Evolutionary conservation across 2,329 filamentous ascomycete genomes (phyloP).

Genomic region (Colletotrichum zoysiae): DNA sequence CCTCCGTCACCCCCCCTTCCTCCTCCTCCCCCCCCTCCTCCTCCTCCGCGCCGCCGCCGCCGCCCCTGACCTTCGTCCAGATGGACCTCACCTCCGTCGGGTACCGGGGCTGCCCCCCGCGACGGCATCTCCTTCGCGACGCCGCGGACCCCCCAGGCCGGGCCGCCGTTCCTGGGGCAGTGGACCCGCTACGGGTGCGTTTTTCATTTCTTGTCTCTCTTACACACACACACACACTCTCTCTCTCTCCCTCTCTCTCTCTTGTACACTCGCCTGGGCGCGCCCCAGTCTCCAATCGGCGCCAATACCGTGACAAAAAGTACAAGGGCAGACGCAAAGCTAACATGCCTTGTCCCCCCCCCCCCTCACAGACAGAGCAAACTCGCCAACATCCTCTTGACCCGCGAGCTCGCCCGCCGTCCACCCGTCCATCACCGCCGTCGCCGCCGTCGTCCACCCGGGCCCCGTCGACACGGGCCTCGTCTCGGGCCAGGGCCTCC

Average conservation of each 20-base stretch:
- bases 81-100: slow-evolving; percentile 54
- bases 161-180: slow-evolving; percentile 14
- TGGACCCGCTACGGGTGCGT: slow-evolving; percentile 48
- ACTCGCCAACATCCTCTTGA: slow-evolving; percentile 50
- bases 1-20: slow-evolving; percentile 44
- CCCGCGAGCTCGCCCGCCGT: slow-evolving; percentile 48
- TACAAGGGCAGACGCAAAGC: too few species aligned
- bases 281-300: too few species aligned
- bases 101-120: slow-evolving; percentile 37
- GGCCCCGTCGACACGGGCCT: slow-evolving; percentile 48
- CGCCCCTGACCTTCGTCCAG: slow-evolving; percentile 51
- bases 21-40: not conserved
- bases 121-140: slow-evolving; percentile 31
- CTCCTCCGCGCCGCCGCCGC: slow-evolving; percentile 41
- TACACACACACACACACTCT: not conserved
- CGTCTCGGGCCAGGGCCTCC: slow-evolving; percentile 44
- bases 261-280: not conserved
- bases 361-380: slow-evolving; percentile 47
- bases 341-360: not conserved
- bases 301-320: too few species aligned
- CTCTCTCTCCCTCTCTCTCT: not conserved
- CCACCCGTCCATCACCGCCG: slow-evolving; percentile 47
- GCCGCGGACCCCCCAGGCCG: slow-evolving; percentile 18
- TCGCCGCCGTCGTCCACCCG: slow-evolving; percentile 48
- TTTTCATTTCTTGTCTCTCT: not conserved